These are phyloP conservation scores for Candida boidinii DNA, from an alignment of 805 yeast species.

Conservation along the genomic window DNA sequence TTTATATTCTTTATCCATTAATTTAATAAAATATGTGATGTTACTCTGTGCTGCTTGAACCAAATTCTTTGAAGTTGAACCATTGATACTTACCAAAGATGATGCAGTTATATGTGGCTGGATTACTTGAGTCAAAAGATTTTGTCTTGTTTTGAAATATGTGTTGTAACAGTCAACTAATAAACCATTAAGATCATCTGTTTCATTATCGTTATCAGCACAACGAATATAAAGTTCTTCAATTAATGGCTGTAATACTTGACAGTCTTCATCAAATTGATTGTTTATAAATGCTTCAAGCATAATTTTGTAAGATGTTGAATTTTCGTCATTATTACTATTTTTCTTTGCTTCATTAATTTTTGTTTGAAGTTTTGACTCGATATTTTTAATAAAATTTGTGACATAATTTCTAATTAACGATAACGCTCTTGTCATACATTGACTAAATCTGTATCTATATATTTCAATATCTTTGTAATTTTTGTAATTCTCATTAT, in stretches of 20 bases:
- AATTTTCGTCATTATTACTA: constrained; percentile 4
- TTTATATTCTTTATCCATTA: constrained; percentile 52
- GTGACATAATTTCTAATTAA: constrained; percentile 61
- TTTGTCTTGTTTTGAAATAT: constrained; percentile 52
- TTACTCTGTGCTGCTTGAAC: constrained; percentile 57
- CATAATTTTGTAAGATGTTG: constrained; percentile 27
- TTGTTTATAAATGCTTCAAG: constrained; percentile 59
- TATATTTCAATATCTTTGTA: constrained; percentile 67
- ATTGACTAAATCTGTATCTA: constrained; percentile 67
- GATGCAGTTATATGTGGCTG: constrained; percentile 12
- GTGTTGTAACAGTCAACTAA: constrained; percentile 53
- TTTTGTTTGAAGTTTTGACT: constrained; percentile 13
- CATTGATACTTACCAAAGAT: constrained; percentile 7
- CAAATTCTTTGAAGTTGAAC: constrained; percentile 25
- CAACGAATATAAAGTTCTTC: constrained; percentile 19
- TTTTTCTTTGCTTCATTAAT: constrained; percentile 13
- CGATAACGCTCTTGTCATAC: constrained; percentile 73
- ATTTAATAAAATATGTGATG: constrained; percentile 48
- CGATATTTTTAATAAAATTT: constrained; percentile 29
- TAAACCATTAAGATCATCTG: constrained; percentile 54
- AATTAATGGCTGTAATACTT: constrained; percentile 12
- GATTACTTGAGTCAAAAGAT: constrained; percentile 34
- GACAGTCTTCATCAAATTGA: constrained; percentile 39
- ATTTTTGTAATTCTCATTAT: constrained; percentile 34
- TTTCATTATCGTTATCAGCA: constrained; percentile 8